phyloP scores from a whole-genome alignment of 331 rosid species.

The Erythrophleum ivorense region DNA sequence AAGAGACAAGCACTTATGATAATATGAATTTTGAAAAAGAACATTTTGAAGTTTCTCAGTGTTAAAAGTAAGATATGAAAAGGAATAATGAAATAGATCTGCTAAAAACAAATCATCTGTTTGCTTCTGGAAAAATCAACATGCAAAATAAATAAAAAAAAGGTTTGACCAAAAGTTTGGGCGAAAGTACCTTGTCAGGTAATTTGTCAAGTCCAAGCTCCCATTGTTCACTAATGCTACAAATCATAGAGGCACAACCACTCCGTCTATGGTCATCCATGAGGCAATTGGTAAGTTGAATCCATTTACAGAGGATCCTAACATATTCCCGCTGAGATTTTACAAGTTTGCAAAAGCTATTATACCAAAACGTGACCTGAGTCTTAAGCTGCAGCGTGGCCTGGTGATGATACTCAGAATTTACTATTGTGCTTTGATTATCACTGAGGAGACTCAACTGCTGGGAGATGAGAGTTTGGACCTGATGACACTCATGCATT shows the following conservation, averaged over 20 bases:
- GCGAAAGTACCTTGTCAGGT: constrained; percentile 74
- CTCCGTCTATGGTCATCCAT: constrained; percentile 49
- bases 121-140: constrained; percentile 6
- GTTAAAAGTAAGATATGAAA: constrained; percentile 20
- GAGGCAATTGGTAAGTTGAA: constrained; percentile 59
- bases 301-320: constrained; percentile 69
- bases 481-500: constrained; percentile 76
- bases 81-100: background rate
- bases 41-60: background rate
- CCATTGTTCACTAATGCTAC: constrained; percentile 65
- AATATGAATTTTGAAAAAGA: constrained; percentile 25
- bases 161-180: background rate
- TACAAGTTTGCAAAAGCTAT: constrained; percentile 72
- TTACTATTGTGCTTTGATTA: constrained; percentile 57
- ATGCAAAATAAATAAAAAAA: background rate
- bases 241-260: constrained; percentile 51
- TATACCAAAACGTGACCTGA: constrained; percentile 74
- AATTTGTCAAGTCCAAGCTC: constrained; percentile 63
- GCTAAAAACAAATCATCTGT: constrained; percentile 20
- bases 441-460: constrained; percentile 69
- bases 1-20: constrained; percentile 17
- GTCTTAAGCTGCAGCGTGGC: constrained; percentile 78
- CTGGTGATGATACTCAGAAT: constrained; percentile 66
- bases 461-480: constrained; percentile 65
- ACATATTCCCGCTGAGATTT: constrained; percentile 80